A percentile compares a stretch with the other conserved stretches of the same genome.
phyloP scores from a whole-genome alignment of 116 monocot genomes.

The Posidonia oceanica region DNA sequence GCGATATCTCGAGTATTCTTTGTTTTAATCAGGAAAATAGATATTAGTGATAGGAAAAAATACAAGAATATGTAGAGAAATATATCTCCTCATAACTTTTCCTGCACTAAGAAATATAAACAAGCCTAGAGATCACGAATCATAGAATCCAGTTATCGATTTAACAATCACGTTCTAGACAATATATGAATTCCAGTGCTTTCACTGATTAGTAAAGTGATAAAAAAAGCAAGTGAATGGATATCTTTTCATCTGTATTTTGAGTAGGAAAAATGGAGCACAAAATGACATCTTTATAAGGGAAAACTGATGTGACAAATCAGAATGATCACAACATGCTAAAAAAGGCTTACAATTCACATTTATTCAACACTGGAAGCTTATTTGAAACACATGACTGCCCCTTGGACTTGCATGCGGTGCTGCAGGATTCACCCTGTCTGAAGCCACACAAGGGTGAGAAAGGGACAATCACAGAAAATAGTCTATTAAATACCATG shows the following conservation, averaged over 20 bases:
- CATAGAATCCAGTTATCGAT: too few species aligned
- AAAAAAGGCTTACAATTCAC: slow-evolving; percentile 64
- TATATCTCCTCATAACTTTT: too few species aligned
- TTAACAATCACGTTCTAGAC: too few species aligned
- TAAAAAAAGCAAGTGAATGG: not conserved
- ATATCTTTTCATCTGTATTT: not conserved
- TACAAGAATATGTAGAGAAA: too few species aligned
- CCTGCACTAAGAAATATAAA: too few species aligned
- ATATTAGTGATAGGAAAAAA: too few species aligned
- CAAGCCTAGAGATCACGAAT: too few species aligned
- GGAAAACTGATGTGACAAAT: not conserved
- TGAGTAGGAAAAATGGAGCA: not conserved
- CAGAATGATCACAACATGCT: slow-evolving; percentile 1
- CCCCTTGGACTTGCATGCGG: slow-evolving; percentile 61
- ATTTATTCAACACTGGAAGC: slow-evolving; percentile 67
- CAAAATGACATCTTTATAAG: not conserved
- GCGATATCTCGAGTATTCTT: too few species aligned
- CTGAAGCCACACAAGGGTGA: slow-evolving; percentile 21
- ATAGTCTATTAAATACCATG: too few species aligned
- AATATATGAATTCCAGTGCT: too few species aligned
- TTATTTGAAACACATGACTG: slow-evolving; percentile 79
- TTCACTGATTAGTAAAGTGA: not conserved
- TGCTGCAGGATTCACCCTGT: slow-evolving; percentile 72
- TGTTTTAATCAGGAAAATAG: too few species aligned
- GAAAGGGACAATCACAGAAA: not conserved